Base-by-base conservation (phyloP, 208 protist genomes). In the Leishmania tropica region DNA sequence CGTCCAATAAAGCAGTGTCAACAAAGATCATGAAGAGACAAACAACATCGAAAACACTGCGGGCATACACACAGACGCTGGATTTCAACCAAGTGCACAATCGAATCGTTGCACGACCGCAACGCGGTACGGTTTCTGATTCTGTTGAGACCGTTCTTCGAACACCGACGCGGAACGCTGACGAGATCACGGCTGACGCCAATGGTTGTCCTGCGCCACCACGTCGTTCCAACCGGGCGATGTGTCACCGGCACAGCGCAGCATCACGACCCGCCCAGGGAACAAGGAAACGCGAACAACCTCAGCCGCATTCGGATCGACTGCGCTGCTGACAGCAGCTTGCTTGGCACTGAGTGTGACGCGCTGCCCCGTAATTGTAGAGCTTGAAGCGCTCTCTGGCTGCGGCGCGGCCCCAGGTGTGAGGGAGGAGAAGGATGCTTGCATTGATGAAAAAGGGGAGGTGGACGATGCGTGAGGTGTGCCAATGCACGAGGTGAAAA, bases 331-430 rank as follows among this genome's bases (percentile, higher is more conserved):
- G 56, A 56, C n/a, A 1, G 78, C 58, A 40, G 84, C 87, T 40
- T 90, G 81, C 70, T 86, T 77, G 21, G 83, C 83, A 19, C 42
- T 86, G n/a, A 90, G 65, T 11, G 85, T 90, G n/a, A 88, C 81
- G 11, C 87, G 87, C 60, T 85, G 87, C 5, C 79, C 87, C 19
- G 81, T 83, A 35, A 65, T 11, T 28, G 56, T 24, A 35, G 77
- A 28, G 28, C 19, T n/a, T 21, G 28, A 24, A 8, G 51, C 42
- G 73, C 40, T 76, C 7, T 62, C 53, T 45, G 35, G 53, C 54
- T 35, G 37, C 54, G 10, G 54, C 1, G 37, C 31, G 37, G 53
- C 24, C 58, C 19, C 75, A 62, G 56, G 37, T 13, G 47, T 42
- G 51, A 75, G n/a, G 42, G n/a, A 51, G 47, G 51, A 45, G 73